A percentile compares a stretch with the other conserved stretches of the same genome.
Conservation (phyloP, 2,329 filamentous ascomycete species). For the Thelonectria discophora region DNA sequence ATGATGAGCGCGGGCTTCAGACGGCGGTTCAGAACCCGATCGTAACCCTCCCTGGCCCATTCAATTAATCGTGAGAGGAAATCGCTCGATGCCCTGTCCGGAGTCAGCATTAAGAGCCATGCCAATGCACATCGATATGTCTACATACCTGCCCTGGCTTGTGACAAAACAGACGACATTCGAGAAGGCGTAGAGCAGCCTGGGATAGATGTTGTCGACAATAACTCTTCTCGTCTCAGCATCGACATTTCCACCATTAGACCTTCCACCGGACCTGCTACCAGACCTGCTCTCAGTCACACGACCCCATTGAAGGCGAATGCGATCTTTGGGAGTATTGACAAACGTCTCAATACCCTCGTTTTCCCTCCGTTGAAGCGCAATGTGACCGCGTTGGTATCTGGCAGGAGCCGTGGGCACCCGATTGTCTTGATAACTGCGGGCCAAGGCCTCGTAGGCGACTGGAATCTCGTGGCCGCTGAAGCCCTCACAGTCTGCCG, state of each 20-base stretch:
- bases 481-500: not conserved
- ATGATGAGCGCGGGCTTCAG: constrained; percentile 24
- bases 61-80: constrained; percentile 17
- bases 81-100: not conserved
- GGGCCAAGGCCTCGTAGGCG: not conserved
- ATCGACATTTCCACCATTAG: constrained; percentile 2
- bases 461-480: not conserved
- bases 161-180: constrained; percentile 29
- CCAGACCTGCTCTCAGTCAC: not conserved
- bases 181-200: constrained; percentile 26
- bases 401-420: not conserved
- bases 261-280: no score
- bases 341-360: not conserved
- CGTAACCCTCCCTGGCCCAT: constrained; percentile 28
- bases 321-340: not conserved
- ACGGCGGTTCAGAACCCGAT: constrained; percentile 19
- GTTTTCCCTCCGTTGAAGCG: not conserved
- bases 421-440: not conserved
- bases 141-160: constrained; percentile 20
- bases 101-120: not conserved
- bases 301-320: constrained; percentile 1
- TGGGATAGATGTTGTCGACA: constrained; percentile 18
- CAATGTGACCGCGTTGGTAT: not conserved
- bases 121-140: not conserved
- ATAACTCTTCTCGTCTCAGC: constrained; percentile 10